Conservation (phyloP, 345 rosid genomes). For the Heritiera littoralis region DNA sequence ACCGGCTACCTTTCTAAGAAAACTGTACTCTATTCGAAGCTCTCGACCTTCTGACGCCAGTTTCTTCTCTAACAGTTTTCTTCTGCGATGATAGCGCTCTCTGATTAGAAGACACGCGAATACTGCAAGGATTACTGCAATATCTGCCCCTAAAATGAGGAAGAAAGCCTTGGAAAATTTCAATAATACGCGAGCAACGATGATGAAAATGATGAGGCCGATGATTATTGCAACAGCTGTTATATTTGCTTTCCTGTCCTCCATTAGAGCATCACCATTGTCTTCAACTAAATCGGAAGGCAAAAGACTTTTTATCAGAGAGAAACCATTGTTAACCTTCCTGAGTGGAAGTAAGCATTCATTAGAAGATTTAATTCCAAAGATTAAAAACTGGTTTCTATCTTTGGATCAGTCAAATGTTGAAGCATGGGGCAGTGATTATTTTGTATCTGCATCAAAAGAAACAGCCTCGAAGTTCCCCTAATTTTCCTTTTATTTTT, state of each 20-base stretch:
- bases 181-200: conserved; percentile 45
- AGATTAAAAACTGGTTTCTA: neutral
- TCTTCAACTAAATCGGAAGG: neutral
- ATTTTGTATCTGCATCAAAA: neutral
- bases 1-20: conserved; percentile 79
- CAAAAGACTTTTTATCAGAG: neutral
- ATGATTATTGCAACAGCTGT: conserved; percentile 32
- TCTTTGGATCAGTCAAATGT: neutral
- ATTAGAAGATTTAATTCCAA: neutral
- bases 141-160: conserved; percentile 64
- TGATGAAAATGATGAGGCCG: conserved; percentile 42
- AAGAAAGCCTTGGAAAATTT: conserved; percentile 60
- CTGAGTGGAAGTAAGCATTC: neutral
- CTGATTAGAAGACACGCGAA: conserved; percentile 44
- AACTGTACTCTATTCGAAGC: conserved; percentile 79
- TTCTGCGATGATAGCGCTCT: conserved; percentile 44
- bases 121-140: conserved; percentile 62
- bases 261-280: conserved; percentile 53
- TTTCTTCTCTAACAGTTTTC: conserved; percentile 44
- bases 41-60: conserved; percentile 60
- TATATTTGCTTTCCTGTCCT: conserved; percentile 63
- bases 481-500: neutral
- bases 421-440: neutral
- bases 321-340: neutral
- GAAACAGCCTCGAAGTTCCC: conserved; percentile 22